phyloP scores from a whole-genome alignment of 306 rosid species.

The Myrica gale region DNA sequence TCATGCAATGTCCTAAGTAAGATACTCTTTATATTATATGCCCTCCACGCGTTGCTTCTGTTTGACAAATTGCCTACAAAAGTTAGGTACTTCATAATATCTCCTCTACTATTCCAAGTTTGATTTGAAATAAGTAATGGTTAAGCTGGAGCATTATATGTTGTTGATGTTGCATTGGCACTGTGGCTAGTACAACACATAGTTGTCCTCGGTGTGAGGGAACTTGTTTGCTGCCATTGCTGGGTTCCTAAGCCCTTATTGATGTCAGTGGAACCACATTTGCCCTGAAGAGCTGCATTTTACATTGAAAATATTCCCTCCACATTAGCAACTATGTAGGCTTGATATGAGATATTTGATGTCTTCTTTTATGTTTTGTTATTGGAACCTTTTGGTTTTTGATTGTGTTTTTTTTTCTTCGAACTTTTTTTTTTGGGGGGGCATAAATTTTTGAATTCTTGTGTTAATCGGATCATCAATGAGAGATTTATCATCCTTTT shows the following conservation, averaged over 20 bases:
- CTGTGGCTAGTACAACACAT: not conserved
- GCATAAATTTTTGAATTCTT: not conserved
- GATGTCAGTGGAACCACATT: not conserved
- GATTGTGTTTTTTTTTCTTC: not conserved
- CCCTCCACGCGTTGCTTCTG: conserved; percentile 29
- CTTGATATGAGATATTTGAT: not conserved
- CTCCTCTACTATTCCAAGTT: not conserved
- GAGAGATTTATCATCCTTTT: not conserved
- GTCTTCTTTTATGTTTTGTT: not conserved
- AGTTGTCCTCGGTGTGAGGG: not conserved
- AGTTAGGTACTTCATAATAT: not conserved
- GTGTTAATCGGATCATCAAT: not conserved
- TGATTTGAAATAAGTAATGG: not conserved
- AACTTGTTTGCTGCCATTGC: not conserved
- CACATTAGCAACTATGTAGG: not conserved
- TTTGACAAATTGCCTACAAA: conserved; percentile 40
- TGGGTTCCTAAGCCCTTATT: not conserved
- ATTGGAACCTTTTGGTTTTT: not conserved
- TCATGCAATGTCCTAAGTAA: conserved; percentile 70
- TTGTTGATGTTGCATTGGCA: not conserved
- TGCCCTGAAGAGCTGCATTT: not conserved
- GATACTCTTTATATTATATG: not conserved
- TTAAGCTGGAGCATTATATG: not conserved
- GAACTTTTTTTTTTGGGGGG: no score
- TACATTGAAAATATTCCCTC: not conserved